Conservation (phyloP, 441 rosid species). For the Capsella rubella region DNA sequence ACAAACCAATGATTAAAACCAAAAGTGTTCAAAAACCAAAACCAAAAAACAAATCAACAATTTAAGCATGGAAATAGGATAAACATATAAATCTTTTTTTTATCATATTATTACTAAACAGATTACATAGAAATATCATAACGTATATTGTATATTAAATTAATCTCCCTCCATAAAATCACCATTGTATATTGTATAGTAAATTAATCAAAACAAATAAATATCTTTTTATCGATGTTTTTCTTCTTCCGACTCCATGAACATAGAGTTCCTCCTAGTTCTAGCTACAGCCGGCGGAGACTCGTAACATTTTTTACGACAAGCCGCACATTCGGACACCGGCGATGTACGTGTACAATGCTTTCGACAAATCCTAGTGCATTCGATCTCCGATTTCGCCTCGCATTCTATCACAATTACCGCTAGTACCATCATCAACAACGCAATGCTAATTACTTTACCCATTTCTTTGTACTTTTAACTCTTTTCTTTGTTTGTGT, state of each 20-base stretch:
- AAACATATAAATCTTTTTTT: neutral
- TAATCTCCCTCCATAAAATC: neutral
- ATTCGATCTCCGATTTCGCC: conserved; percentile 33
- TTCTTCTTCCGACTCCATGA: neutral
- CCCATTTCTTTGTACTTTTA: neutral
- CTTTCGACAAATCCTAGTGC: conserved; percentile 29
- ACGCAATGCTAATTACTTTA: conserved; percentile 14
- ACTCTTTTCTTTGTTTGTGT: neutral
- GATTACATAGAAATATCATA: neutral
- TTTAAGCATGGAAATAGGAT: neutral
- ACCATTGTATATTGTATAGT: neutral
- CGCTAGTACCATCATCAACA: conserved; percentile 25
- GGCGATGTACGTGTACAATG: conserved; percentile 27
- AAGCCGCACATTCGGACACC: conserved; percentile 31
- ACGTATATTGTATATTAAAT: neutral
- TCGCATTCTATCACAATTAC: conserved; percentile 23
- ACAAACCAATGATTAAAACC: no score
- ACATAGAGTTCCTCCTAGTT: neutral
- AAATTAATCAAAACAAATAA: neutral
- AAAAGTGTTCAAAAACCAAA: no score
- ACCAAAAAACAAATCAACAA: no score
- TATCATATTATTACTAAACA: conserved; percentile 4
- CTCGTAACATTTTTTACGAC: conserved; percentile 20
- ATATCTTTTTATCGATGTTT: neutral
- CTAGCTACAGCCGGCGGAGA: conserved; percentile 27